Conservation (phyloP, 805 yeast species). For the Metschnikowia baotianmanensis region DNA sequence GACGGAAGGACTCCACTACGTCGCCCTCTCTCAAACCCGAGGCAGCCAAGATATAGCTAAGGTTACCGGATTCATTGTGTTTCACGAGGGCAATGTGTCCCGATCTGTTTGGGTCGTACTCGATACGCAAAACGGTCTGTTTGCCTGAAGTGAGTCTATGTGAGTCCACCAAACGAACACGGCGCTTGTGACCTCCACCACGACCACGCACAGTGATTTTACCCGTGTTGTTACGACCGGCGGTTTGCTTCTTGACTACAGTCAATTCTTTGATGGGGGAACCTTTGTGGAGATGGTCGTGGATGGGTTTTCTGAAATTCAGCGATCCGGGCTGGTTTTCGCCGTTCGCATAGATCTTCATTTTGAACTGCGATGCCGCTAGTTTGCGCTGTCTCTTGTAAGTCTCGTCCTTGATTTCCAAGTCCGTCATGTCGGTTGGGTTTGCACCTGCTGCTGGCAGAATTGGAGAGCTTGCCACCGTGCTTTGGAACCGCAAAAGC, state of each 20-base stretch:
- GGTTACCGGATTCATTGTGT: conserved; percentile 56
- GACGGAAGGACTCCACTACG: conserved; percentile 80
- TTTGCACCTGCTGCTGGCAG: conserved; percentile 3
- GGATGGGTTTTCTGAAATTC: conserved; percentile 85
- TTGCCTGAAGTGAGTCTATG: conserved; percentile 64
- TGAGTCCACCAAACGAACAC: conserved; percentile 81
- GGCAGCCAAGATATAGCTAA: conserved; percentile 83
- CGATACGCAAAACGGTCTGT: conserved; percentile 82
- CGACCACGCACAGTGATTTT: conserved; percentile 88
- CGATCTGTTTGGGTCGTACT: conserved; percentile 92
- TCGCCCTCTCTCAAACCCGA: conserved; percentile 95
- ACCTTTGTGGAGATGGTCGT: conserved; percentile 84
- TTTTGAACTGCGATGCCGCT: conserved; percentile 63
- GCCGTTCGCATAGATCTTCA: conserved; percentile 73
- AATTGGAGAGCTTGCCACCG: conserved; percentile 8
- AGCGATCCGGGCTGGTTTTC: conserved; percentile 78
- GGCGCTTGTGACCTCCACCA: conserved; percentile 94
- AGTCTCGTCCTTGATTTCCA: conserved; percentile 76
- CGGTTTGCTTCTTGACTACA: conserved; percentile 61
- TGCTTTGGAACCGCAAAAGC: conserved; percentile 17
- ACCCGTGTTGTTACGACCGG: conserved; percentile 91
- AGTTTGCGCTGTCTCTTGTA: conserved; percentile 71
- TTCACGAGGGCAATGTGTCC: conserved; percentile 87
- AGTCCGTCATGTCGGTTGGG: conserved; percentile 53
- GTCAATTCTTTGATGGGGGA: conserved; percentile 78